Percentiles rank a stretch among this genome's conserved stretches.
Conservation (phyloP, 1,284 basidiomycete species). For the Hemileia vastatrix region DNA sequence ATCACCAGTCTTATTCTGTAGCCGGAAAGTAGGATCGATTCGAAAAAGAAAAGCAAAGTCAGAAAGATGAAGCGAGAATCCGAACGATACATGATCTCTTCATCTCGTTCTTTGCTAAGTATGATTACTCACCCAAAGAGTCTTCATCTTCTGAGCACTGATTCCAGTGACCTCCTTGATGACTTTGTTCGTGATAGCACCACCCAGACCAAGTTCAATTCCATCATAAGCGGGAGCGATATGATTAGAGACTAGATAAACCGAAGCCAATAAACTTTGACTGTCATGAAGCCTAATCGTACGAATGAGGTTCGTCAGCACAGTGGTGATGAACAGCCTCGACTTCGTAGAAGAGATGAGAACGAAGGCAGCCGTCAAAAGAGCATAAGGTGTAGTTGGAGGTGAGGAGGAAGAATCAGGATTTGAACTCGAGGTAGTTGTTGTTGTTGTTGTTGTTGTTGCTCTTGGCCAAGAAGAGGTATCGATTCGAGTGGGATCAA, state of each 20-base stretch:
- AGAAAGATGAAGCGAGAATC: background rate
- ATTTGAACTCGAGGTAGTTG: conserved; percentile 42
- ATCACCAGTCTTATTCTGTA: conserved; percentile 33
- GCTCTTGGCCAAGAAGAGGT: background rate
- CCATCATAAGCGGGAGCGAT: conserved; percentile 55
- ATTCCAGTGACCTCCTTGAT: conserved; percentile 74
- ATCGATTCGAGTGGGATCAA: background rate
- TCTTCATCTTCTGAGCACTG: conserved; percentile 57
- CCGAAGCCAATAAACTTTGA: conserved; percentile 60
- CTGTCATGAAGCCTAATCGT: conserved; percentile 61
- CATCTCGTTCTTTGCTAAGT: conserved; percentile 24
- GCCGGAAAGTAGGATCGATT: background rate
- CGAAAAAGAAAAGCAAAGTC: background rate
- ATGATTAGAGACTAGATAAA: conserved; percentile 83
- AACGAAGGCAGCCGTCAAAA: conserved; percentile 65
- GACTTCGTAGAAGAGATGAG: conserved; percentile 66
- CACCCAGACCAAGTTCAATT: conserved; percentile 46
- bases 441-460: conserved; percentile 24
- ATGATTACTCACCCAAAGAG: conserved; percentile 48
- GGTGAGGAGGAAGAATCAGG: conserved; percentile 26
- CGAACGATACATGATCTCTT: background rate
- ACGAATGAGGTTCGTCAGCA: conserved; percentile 68
- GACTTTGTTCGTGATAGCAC: conserved; percentile 64
- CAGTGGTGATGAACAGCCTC: conserved; percentile 65
- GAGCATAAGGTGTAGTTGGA: conserved; percentile 59